Percentiles rank a stretch among this genome's conserved stretches.
These are phyloP conservation scores for Tolypocladium guangdongense DNA, from an alignment of 2,329 filamentous ascomycete genomes.

Conservation along the genomic window DNA sequence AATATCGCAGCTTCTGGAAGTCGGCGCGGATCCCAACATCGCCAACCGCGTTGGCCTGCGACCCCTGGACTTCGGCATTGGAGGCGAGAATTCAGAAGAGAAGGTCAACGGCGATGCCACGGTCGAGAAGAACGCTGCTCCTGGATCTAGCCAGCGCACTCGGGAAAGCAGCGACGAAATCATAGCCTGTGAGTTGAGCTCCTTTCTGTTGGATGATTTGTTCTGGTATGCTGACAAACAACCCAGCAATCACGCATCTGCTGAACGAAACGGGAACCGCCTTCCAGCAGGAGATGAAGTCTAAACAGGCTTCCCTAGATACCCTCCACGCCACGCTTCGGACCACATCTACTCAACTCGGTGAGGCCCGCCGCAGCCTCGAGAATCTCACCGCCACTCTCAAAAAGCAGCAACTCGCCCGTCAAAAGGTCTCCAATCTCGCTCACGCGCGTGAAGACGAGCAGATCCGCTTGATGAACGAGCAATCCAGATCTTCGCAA, in stretches of 20 bases:
- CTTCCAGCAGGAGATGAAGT: constrained; percentile 69
- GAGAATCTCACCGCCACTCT: constrained; percentile 59
- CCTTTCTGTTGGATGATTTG: background rate
- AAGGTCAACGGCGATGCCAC: constrained; percentile 30
- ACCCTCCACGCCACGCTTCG: constrained; percentile 71
- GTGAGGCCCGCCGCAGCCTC: constrained; percentile 63
- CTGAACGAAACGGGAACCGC: constrained; percentile 68
- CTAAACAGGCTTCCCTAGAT: constrained; percentile 77
- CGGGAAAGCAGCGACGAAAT: constrained; percentile 71
- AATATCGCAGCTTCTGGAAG: constrained; percentile 91
- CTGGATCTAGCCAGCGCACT: constrained; percentile 41
- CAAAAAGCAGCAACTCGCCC: constrained; percentile 52
- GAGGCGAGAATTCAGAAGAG: constrained; percentile 46
- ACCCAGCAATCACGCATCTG: constrained; percentile 67
- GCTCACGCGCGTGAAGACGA: constrained; percentile 63
- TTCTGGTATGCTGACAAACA: background rate
- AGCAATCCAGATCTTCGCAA: constrained; percentile 26
- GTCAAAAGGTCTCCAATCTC: constrained; percentile 69
- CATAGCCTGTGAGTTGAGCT: constrained; percentile 53
- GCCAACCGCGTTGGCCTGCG: constrained; percentile 81
- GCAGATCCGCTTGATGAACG: constrained; percentile 35
- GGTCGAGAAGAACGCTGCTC: constrained; percentile 31
- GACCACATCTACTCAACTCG: constrained; percentile 66
- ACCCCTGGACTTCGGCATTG: constrained; percentile 90
- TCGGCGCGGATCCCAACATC: constrained; percentile 87